Base-by-base conservation (phyloP, 257 asterid genomes). In the Forsythia suspensa region DNA sequence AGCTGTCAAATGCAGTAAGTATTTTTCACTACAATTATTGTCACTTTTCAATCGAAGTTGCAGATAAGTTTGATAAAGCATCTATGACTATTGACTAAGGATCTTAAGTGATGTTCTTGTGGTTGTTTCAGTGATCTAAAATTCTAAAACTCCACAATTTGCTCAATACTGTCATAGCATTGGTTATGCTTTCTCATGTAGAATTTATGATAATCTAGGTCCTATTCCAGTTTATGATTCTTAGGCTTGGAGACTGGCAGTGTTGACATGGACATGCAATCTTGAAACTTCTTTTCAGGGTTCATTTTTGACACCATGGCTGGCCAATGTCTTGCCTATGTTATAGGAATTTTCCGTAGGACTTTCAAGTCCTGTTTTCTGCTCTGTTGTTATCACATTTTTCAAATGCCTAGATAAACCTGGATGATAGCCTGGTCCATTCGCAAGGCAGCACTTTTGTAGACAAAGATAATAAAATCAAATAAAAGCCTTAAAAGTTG, bases 1-100 rank as follows among this genome's bases (percentile, higher is more conserved):
- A 93, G 87, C 95, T 93, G 70, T 88, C 94, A 3, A 85, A 74
- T 83, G 61, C 84, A 40, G 96, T 89, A 88, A 90, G 91, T 52
- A 63, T 79, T 79, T 48, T 55, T 43, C 57, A 77, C 70, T 63
- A 15, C 65, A 57, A 71, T 70, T n/a, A 24, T 63, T 78, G 3
- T 29, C 70, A 29, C 39, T 11, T 77, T 67, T 24, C 48, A 59
- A 61, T 61, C 74, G 38, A 70, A 77, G 52, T 74, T 41, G 75
- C 51, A 0, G 41, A 66, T 71, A 44, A 77, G 52, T 75, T 61
- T n/a, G 42, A 61, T 59, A 29, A 59, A 59, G 29, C 5, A 12
- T 40, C 38, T 70, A 18, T 48, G 15, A 40, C 8, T 70, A 63
- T 13, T 48, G 15, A 40, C 8, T 70, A 63, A 11, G 42, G 24